These are phyloP conservation scores for Scheffersomyces cryptocercus DNA, from an alignment of 1,139 yeast genomes.

Conservation along the genomic window DNA sequence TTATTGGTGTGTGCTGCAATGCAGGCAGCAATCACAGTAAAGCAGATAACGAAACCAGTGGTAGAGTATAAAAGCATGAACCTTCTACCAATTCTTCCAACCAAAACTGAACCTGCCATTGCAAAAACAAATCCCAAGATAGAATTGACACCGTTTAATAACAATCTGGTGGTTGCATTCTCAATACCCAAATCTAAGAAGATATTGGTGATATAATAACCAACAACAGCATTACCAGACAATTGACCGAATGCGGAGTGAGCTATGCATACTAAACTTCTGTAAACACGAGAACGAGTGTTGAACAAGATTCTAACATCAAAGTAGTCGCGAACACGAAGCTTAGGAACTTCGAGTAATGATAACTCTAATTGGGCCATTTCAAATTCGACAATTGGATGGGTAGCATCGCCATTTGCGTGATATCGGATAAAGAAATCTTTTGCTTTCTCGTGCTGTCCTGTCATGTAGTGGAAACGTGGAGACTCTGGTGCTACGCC, in stretches of 20 bases:
- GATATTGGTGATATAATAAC: slow-evolving; percentile 20
- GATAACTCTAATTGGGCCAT: slow-evolving; percentile 16
- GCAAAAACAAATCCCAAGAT: slow-evolving; percentile 16
- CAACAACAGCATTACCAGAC: slow-evolving; percentile 19
- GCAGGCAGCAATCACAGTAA: slow-evolving; percentile 16
- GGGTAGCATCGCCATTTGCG: slow-evolving; percentile 19
- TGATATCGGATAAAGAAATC: slow-evolving; percentile 22
- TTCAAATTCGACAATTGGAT: slow-evolving; percentile 18
- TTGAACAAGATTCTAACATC: slow-evolving; percentile 9
- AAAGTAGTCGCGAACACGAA: slow-evolving; percentile 5
- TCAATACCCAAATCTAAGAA: slow-evolving; percentile 18
- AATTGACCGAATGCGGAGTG: slow-evolving; percentile 16
- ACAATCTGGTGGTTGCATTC: slow-evolving; percentile 15
- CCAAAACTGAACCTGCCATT: slow-evolving; percentile 15
- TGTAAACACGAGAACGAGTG: slow-evolving; percentile 1
- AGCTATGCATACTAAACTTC: slow-evolving; percentile 6
- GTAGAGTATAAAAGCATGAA: slow-evolving; percentile 20
- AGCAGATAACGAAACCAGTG: slow-evolving; percentile 14
- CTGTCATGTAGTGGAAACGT: slow-evolving; percentile 46
- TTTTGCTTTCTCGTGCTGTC: slow-evolving; percentile 37
- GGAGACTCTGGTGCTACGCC: slow-evolving; percentile 57
- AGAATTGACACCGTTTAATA: slow-evolving; percentile 18
- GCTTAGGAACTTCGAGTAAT: not conserved
- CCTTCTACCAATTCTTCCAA: slow-evolving; percentile 11
- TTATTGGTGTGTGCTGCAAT: slow-evolving; percentile 11